Percentiles rank a stretch among this genome's conserved stretches.
Conservation (phyloP, 2,329 filamentous ascomycete species). For the Plectosphaerella plurivora region DNA sequence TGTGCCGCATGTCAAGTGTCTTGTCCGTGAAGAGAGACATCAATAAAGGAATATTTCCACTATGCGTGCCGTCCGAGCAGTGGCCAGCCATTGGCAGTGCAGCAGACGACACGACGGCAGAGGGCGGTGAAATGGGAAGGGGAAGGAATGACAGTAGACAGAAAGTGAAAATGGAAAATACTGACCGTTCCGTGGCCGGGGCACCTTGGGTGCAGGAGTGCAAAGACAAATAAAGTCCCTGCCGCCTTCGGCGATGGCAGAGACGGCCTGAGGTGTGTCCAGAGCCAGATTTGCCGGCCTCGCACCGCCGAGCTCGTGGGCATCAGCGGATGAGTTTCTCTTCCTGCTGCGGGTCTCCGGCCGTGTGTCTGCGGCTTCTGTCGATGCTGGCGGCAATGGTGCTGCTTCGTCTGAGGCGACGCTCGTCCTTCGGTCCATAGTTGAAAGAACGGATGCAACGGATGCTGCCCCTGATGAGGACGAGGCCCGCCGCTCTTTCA, state of each 20-base stretch:
- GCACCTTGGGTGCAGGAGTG: slow-evolving; percentile 52
- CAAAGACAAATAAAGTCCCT: slow-evolving; percentile 50
- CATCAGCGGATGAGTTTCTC: slow-evolving; percentile 40
- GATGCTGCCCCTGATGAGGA: slow-evolving; percentile 11
- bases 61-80: too few relatives aligned
- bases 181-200: slow-evolving; percentile 56
- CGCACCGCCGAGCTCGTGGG: slow-evolving; percentile 35
- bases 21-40: too few relatives aligned
- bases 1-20: too few relatives aligned
- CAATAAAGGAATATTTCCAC: too few relatives aligned
- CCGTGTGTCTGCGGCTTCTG: slow-evolving; percentile 3
- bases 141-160: background rate
- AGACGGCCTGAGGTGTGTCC: slow-evolving; percentile 29
- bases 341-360: slow-evolving; percentile 25
- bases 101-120: too few relatives aligned
- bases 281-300: slow-evolving; percentile 27
- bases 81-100: too few relatives aligned
- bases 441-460: slow-evolving; percentile 10
- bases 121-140: background rate
- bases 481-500: slow-evolving; percentile 10
- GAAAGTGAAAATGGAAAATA: slow-evolving; percentile 7
- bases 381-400: slow-evolving; percentile 1
- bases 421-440: slow-evolving; percentile 13
- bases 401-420: slow-evolving; percentile 3
- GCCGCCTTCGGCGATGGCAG: slow-evolving; percentile 9